phyloP scores from a whole-genome alignment of 495 filamentous ascomycete genomes.

The Penicillium egyptiacum region DNA sequence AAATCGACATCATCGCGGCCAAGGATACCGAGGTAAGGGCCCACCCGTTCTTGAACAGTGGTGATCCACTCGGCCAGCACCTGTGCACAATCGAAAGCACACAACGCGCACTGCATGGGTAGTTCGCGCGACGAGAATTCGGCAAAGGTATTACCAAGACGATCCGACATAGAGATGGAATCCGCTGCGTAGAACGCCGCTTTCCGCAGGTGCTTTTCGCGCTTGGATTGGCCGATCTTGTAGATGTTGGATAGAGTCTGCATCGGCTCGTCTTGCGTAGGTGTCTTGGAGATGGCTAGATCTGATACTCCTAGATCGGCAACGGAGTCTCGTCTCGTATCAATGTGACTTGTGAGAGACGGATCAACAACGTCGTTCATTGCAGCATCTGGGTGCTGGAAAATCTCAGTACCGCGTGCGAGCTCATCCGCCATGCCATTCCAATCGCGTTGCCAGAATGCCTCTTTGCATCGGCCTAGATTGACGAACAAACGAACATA shows the following conservation, averaged over 20 bases:
- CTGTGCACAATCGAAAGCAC: slow-evolving; percentile 93
- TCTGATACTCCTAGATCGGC: slow-evolving; percentile 43
- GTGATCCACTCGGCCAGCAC: slow-evolving; percentile 96
- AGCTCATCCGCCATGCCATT: slow-evolving; percentile 91
- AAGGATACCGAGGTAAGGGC: slow-evolving; percentile 80
- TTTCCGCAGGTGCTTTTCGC: slow-evolving; percentile 87
- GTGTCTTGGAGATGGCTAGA: slow-evolving; percentile 45
- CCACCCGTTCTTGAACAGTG: slow-evolving; percentile 92
- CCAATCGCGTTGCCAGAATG: slow-evolving; percentile 92
- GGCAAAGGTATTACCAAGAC: slow-evolving; percentile 81
- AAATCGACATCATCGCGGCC: slow-evolving; percentile 80
- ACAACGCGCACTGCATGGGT: slow-evolving; percentile 91
- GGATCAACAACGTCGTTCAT: slow-evolving; percentile 35
- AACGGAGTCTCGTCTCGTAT: slow-evolving; percentile 39
- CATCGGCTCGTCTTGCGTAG: slow-evolving; percentile 42
- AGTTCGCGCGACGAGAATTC: slow-evolving; percentile 84
- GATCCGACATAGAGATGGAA: slow-evolving; percentile 86
- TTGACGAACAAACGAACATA: slow-evolving; percentile 95
- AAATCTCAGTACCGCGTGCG: slow-evolving; percentile 72
- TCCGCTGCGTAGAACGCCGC: slow-evolving; percentile 94
- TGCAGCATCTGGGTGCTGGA: slow-evolving; percentile 65
- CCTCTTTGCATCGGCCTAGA: slow-evolving; percentile 85
- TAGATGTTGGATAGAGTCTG: slow-evolving; percentile 35
- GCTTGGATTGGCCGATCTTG: slow-evolving; percentile 52
- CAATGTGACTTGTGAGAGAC: slow-evolving; percentile 27